Percentiles rank a stretch among this genome's conserved stretches.
Conservation (phyloP, 805 yeast genomes). For the Candida insectalens region DNA sequence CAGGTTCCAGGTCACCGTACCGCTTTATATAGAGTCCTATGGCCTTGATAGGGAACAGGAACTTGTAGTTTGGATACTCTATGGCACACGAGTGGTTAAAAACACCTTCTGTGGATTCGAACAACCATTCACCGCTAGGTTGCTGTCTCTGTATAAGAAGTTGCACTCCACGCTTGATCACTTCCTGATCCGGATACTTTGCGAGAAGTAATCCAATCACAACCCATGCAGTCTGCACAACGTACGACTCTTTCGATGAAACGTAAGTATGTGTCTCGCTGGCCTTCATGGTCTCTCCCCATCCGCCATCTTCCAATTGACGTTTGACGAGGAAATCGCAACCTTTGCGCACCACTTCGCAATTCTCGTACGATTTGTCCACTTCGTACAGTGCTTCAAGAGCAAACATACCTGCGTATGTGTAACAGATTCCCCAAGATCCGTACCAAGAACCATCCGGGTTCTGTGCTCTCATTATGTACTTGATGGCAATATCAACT, state of each 20-base stretch:
- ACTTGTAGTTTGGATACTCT: slow-evolving; percentile 91
- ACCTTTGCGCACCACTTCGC: slow-evolving; percentile 55
- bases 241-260: slow-evolving; percentile 44
- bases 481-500: slow-evolving; percentile 63
- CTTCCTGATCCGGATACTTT: slow-evolving; percentile 59
- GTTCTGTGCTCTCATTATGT: slow-evolving; percentile 59
- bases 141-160: slow-evolving; percentile 60
- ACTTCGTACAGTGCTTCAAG: slow-evolving; percentile 78
- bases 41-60: slow-evolving; percentile 86
- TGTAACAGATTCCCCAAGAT: slow-evolving; percentile 94
- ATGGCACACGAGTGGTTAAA: slow-evolving; percentile 89
- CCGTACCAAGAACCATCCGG: slow-evolving; percentile 97
- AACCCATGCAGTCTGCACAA: slow-evolving; percentile 93
- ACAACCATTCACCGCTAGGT: slow-evolving; percentile 73
- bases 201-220: slow-evolving; percentile 74
- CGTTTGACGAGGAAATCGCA: slow-evolving; percentile 75
- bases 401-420: slow-evolving; percentile 98
- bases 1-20: slow-evolving; percentile 17
- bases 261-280: slow-evolving; percentile 76
- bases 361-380: slow-evolving; percentile 51
- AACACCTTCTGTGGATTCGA: slow-evolving; percentile 87
- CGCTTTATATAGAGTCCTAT: slow-evolving; percentile 53
- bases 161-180: slow-evolving; percentile 53
- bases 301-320: slow-evolving; percentile 87
- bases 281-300: slow-evolving; percentile 93